Evolutionary conservation across 192 early-diverging fungal genomes (phyloP).

Genomic region (Linnemannia hyalina): DNA sequence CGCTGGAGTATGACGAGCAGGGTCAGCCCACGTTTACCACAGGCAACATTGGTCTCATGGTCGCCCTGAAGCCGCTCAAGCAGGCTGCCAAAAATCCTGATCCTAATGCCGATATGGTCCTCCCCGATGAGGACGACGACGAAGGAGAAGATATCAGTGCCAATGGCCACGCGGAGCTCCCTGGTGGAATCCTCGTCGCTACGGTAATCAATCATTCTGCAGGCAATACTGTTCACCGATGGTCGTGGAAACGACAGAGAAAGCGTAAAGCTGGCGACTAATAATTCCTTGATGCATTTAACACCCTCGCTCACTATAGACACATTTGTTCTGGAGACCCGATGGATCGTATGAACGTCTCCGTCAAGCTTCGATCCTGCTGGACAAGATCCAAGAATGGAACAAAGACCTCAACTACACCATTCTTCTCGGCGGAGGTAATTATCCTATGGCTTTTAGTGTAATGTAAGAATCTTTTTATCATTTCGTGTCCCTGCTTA

Average conservation of each 20-base stretch:
- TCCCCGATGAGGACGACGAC: slow-evolving; percentile 30
- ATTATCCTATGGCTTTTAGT: neutral
- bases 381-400: slow-evolving; percentile 48
- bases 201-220: slow-evolving; percentile 23
- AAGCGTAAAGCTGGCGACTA: neutral
- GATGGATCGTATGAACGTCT: slow-evolving; percentile 57
- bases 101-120: slow-evolving; percentile 52
- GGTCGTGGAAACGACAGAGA: neutral
- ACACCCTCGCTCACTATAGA: slow-evolving; percentile 13
- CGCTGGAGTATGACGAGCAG: slow-evolving; percentile 46
- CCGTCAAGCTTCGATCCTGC: slow-evolving; percentile 46
- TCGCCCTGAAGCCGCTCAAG: slow-evolving; percentile 38
- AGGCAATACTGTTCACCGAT: too few relatives aligned
- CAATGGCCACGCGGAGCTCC: neutral
- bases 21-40: slow-evolving; percentile 53
- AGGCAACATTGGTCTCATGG: slow-evolving; percentile 49
- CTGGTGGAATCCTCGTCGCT: slow-evolving; percentile 48
- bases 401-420: slow-evolving; percentile 39
- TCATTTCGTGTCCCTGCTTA: slow-evolving; percentile 4
- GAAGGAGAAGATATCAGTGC: neutral
- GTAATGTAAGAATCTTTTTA: neutral
- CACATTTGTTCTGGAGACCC: slow-evolving; percentile 55
- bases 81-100: slow-evolving; percentile 34
- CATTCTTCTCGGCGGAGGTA: slow-evolving; percentile 54
- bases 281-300: neutral